Evolutionary conservation across 441 rosid genomes (phyloP).

Genomic region (Bruguiera hainesii): DNA sequence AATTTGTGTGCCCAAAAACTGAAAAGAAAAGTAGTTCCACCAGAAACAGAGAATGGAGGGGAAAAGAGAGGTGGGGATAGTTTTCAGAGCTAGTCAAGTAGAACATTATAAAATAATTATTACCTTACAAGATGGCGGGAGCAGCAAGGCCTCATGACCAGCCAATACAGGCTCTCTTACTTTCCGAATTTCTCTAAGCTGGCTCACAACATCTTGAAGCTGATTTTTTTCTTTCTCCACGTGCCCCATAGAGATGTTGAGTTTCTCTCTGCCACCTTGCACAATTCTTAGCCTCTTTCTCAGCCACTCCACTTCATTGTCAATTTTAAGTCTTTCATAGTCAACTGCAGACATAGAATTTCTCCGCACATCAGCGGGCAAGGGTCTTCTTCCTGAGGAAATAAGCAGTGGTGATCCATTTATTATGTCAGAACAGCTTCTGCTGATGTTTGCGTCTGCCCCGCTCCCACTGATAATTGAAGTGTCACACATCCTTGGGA

Average conservation of each 20-base stretch:
- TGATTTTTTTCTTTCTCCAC: conserved; percentile 36
- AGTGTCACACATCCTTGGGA: conserved; percentile 20
- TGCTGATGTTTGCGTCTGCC: conserved; percentile 27
- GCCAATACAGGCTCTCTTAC: conserved; percentile 33
- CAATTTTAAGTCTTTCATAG: conserved; percentile 62
- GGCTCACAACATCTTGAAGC: conserved; percentile 26
- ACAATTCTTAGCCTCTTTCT: conserved; percentile 64
- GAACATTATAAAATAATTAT: background rate
- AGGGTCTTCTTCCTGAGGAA: conserved; percentile 26
- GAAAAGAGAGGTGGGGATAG: no score
- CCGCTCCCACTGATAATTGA: conserved; percentile 24
- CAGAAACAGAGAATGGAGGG: no score
- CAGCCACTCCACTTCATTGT: conserved; percentile 65
- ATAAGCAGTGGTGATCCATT: conserved; percentile 32
- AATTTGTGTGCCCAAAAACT: no score
- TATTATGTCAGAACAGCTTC: conserved; percentile 48
- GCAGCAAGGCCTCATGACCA: conserved; percentile 45
- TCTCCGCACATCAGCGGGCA: conserved; percentile 42
- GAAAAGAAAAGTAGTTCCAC: no score
- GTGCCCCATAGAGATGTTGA: conserved; percentile 31
- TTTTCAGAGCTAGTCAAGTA: background rate
- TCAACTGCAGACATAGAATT: conserved; percentile 79
- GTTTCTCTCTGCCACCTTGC: conserved; percentile 62
- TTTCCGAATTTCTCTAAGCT: conserved; percentile 39
- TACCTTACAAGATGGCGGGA: conserved; percentile 57